Evolutionary conservation across 2,329 filamentous ascomycete genomes (phyloP), one percentile per base, ranked within the genome.

Genomic region (Diaporthe citri): DNA sequence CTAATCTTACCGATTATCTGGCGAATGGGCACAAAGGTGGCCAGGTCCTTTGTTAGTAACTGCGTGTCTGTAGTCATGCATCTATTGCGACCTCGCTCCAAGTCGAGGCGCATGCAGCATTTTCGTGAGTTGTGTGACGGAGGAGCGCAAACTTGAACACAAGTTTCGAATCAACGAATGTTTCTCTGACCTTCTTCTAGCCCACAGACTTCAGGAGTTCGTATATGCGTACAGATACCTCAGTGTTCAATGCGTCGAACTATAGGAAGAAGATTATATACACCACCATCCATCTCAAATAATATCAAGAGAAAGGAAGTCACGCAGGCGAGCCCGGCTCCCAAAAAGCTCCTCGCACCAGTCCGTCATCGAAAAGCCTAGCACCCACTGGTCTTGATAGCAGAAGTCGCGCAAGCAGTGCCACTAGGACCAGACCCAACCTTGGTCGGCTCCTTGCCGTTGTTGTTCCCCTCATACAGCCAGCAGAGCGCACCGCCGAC

Each of bases 341-440:
- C 36, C 6, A 41, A 1, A 12, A 62, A 2, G 4, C 7, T 15
- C 22, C 15, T 13, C 48, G 9, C 2, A n/a, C 22, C 6, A 4
- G 8, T 10, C 4, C 8, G 13, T 5, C n/a, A 46, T 8, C 39
- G 48, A 28, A 7, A n/a, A 41, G 20, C 20, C n/a, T 67, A 80
- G 60, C 79, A 80, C 1, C 78, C 78, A 22, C 74, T 76, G 36
- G 78, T 80, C 77, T 79, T 78, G n/a, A 80, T 73, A n/a, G 74
- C 71, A 39, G 71, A 36, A 2, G 64, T 55, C n/a, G 74, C 72
- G 48, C 79, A 80, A 9, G 71, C 76, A 1, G 78, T 78, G 0
- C 78, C 79, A 3, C 71, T 77, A 4, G 79, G 77, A 0, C 76
- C 79, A 4, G 71, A 77, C 1, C 77, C 79, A 52, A 79, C 73